These are phyloP conservation scores for Fonsecaea nubica DNA, from an alignment of 2,329 filamentous ascomycete genomes.

Conservation along the genomic window DNA sequence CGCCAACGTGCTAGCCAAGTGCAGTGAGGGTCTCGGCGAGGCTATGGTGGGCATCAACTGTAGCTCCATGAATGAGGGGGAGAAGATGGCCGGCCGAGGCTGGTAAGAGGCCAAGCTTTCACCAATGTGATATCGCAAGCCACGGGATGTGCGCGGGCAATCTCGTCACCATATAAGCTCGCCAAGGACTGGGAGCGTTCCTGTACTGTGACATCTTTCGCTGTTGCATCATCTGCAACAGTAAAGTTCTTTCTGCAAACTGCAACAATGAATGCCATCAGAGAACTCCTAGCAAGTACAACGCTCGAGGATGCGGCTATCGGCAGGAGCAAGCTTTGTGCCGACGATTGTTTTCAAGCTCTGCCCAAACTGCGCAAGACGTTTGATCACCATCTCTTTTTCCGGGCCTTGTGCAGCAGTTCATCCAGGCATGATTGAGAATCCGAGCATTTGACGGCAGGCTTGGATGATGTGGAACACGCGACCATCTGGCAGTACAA, in stretches of 20 bases:
- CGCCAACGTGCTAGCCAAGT: slow-evolving; percentile 81
- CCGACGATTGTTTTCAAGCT: neutral
- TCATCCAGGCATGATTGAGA: neutral
- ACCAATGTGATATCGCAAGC: too few relatives aligned
- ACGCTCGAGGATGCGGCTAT: neutral
- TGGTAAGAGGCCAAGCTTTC: slow-evolving; percentile 63
- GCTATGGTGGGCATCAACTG: slow-evolving; percentile 97
- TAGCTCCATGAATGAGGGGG: slow-evolving; percentile 73
- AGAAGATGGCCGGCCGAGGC: slow-evolving; percentile 84
- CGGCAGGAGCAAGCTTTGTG: neutral
- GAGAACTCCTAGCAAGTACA: neutral
- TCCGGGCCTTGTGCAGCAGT: neutral
- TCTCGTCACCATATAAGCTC: too few relatives aligned
- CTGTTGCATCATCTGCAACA: too few relatives aligned
- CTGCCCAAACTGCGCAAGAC: neutral
- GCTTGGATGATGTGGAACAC: neutral
- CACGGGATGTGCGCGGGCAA: too few relatives aligned
- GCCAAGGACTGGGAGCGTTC: too few relatives aligned
- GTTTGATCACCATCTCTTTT: neutral
- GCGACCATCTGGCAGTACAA: neutral
- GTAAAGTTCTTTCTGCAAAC: too few relatives aligned
- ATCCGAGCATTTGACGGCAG: neutral
- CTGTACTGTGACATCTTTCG: too few relatives aligned
- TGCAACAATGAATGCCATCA: neutral
- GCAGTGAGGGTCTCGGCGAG: slow-evolving; percentile 86